These are phyloP conservation scores for Podila clonocystis DNA, from an alignment of 192 early-diverging fungal genomes.

Conservation along the genomic window DNA sequence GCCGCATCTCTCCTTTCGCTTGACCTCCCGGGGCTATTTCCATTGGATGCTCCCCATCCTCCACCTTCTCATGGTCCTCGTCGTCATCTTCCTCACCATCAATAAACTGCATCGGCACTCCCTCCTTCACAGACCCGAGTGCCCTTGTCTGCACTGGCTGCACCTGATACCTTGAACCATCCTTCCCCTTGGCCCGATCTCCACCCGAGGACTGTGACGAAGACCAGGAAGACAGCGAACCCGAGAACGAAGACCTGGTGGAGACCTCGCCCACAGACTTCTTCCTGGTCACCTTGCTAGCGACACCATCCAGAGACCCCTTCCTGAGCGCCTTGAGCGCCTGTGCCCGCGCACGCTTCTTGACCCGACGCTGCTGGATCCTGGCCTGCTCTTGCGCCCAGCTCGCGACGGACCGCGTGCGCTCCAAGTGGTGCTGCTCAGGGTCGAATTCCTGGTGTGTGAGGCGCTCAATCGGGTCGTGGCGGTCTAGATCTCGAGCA, in stretches of 20 bases:
- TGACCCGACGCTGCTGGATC: slow-evolving; percentile 20
- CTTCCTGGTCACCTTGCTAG: not conserved
- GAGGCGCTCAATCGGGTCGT: slow-evolving; percentile 35
- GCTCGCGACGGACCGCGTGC: slow-evolving; percentile 11
- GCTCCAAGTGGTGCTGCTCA: slow-evolving; percentile 13
- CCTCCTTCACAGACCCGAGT: not conserved
- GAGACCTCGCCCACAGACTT: not conserved
- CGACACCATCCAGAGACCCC: not conserved
- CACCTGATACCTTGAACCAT: not conserved
- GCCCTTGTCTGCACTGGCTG: not conserved
- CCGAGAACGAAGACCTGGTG: not conserved
- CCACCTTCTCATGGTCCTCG: not conserved
- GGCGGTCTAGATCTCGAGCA: not conserved
- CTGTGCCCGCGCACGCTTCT: slow-evolving; percentile 4
- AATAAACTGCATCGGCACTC: not conserved
- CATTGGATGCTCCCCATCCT: too few relatives aligned
- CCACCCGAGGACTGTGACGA: not conserved
- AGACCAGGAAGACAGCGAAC: not conserved
- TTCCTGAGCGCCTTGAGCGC: slow-evolving; percentile 8
- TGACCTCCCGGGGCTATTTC: not conserved
- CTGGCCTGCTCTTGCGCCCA: slow-evolving; percentile 38
- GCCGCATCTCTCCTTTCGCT: not conserved
- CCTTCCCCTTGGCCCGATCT: not conserved
- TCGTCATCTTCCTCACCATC: not conserved
- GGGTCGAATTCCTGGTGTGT: not conserved